A percentile compares a stretch with the other conserved stretches of the same genome.
phyloP scores from a whole-genome alignment of 208 protist species.

The Zelonia costaricensis region DNA sequence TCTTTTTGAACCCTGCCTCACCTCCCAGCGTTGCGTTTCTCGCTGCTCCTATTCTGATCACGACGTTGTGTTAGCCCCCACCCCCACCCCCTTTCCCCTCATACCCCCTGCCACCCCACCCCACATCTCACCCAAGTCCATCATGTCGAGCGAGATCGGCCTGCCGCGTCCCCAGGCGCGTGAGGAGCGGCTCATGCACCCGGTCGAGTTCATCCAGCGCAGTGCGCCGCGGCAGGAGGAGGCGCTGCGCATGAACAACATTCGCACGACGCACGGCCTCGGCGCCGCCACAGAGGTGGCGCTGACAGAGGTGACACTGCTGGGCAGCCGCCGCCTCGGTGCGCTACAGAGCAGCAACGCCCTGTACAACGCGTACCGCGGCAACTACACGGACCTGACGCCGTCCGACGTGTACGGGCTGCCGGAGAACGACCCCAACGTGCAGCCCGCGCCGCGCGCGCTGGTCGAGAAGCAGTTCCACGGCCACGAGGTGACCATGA shows the following conservation, averaged over 20 bases:
- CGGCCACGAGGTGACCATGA: constrained; percentile 86
- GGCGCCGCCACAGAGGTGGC: constrained; percentile 74
- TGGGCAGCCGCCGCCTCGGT: constrained; percentile 69
- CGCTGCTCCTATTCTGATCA: no score
- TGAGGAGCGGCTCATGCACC: constrained; percentile 80
- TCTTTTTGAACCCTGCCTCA: neutral
- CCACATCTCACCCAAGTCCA: neutral
- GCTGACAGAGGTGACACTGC: constrained; percentile 75
- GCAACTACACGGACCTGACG: constrained; percentile 66
- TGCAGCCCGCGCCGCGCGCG: constrained; percentile 82
- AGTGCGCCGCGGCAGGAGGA: constrained; percentile 67
- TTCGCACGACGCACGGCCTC: constrained; percentile 78
- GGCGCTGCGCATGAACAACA: constrained; percentile 78
- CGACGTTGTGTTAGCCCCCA: no score
- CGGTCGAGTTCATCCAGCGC: constrained; percentile 86
- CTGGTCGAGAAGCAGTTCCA: constrained; percentile 77
- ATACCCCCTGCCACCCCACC: neutral
- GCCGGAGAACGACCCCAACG: constrained; percentile 80
- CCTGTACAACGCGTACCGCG: constrained; percentile 85
- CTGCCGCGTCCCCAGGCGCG: constrained; percentile 43
- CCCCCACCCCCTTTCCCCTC: no score
- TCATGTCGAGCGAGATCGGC: constrained; percentile 47
- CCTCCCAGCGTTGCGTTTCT: no score
- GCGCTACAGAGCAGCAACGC: constrained; percentile 69
- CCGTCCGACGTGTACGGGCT: constrained; percentile 76